Evolutionary conservation across 208 protist species (phyloP), one percentile per base, ranked within the genome.

Genomic region (Leishmania arabica): DNA sequence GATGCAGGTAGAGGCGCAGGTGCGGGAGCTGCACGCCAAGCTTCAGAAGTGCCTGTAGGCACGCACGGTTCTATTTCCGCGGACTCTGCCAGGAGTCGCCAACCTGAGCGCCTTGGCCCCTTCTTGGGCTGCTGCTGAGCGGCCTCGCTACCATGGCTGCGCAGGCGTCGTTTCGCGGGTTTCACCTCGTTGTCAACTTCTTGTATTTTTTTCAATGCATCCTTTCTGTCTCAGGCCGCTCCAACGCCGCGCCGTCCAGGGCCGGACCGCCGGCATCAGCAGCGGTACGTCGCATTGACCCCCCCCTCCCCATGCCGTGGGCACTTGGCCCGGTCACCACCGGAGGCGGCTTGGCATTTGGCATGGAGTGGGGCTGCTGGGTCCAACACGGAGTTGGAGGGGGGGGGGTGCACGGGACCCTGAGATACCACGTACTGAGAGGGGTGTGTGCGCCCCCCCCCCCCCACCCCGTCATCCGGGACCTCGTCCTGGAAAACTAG

Each of bases 1-100:
- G 42, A 42, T 5, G 7, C 45, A 54, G 73, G 75, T 88, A 21
- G 42, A 76, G 70, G 37, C 64, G 69, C 31, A 68, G 73, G 66
- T 88, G 75, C 34, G 47, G 40, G 70, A 84, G 69, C 60, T 85
- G 19, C 76, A 88, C 53, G 21, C 49, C 62, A n/a, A 83, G 21
- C 34, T 85, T 42, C 70, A 49, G n/a, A 42, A 42, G 78, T 88
- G 85, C 37, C 75, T 84, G 49, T 77, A 75, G 42, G 15, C 9
- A 58, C 42, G 70, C 70, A 75, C n/a, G 70, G 40, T 2, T 72
- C 42, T 37, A 5, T 72, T n/a, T 27, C 19, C 42, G 34, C 17
- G 40, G 40, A 51, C 66, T 51, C 21, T 51, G 66, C 40, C 9
- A 49, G 34, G 19, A 49, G 42, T 15, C 8, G 3, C 40, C 49